These are phyloP conservation scores for Arabidopsis arenosa DNA, from an alignment of 345 rosid genomes.

Conservation along the genomic window DNA sequence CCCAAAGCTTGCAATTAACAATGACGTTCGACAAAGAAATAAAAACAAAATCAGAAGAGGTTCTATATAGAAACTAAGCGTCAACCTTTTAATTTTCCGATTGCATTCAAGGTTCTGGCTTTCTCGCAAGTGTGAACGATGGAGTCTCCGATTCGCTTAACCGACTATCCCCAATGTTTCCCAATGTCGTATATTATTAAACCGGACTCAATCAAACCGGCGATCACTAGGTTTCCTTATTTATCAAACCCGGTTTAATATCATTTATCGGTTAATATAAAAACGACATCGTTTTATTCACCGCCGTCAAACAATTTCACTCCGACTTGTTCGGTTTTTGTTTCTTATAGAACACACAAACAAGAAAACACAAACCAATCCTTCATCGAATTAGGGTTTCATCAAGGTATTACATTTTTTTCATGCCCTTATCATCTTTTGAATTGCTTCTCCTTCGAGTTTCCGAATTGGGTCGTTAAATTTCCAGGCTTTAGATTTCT, in stretches of 20 bases:
- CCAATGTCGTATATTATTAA: no score
- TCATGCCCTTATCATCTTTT: neutral
- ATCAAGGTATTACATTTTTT: slow-evolving; percentile 8
- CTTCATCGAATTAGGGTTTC: slow-evolving; percentile 31
- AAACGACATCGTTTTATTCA: slow-evolving; percentile 1
- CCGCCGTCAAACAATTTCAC: slow-evolving; percentile 14
- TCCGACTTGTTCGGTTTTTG: slow-evolving; percentile 14
- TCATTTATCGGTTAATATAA: neutral
- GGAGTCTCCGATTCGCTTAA: no score
- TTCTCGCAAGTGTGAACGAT: no score
- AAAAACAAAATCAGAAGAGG: no score
- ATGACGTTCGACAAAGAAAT: neutral
- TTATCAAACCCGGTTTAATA: neutral
- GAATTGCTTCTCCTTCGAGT: neutral
- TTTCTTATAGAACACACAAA: neutral
- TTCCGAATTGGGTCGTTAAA: slow-evolving; percentile 11
- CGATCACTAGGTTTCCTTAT: neutral
- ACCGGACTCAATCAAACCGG: no score
- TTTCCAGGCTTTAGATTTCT: slow-evolving; percentile 18
- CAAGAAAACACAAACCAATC: slow-evolving; percentile 2
- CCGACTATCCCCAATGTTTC: no score
- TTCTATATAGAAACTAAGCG: no score
- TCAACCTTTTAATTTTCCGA: no score
- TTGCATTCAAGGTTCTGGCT: no score
- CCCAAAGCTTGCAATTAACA: neutral